These are phyloP conservation scores for Gossypium stocksii DNA, from an alignment of 345 rosid species.

Conservation along the genomic window DNA sequence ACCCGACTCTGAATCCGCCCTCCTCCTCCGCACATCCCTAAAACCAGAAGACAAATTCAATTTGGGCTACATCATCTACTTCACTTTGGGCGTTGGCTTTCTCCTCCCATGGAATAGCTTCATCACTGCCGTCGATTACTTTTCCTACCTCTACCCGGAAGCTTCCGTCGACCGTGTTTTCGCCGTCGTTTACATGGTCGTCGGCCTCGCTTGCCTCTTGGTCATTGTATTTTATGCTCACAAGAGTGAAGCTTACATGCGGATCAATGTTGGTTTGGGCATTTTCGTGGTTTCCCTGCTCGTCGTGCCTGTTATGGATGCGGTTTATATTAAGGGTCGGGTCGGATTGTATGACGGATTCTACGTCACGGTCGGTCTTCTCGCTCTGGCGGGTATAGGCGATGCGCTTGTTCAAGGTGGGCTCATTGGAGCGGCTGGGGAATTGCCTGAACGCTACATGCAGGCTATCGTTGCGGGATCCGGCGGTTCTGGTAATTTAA, in stretches of 20 bases:
- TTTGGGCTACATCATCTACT: constrained; percentile 80
- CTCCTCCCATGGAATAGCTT: constrained; percentile 99
- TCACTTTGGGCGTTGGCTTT: constrained; percentile 71
- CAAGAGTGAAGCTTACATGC: constrained; percentile 56
- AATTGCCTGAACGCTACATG: constrained; percentile 87
- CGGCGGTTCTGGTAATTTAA: constrained; percentile 76
- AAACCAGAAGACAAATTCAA: constrained; percentile 62
- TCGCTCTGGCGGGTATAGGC: constrained; percentile 61
- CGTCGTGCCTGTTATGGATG: constrained; percentile 73
- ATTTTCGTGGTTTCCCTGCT: constrained; percentile 57
- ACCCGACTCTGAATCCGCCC: constrained; percentile 51
- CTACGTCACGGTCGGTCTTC: constrained; percentile 50
- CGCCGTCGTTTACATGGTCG: constrained; percentile 72
- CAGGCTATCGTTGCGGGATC: constrained; percentile 96
- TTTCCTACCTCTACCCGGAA: constrained; percentile 83
- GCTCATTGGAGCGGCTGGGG: constrained; percentile 82
- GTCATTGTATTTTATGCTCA: constrained; percentile 60
- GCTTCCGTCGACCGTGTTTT: constrained; percentile 85
- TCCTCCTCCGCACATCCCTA: constrained; percentile 29
- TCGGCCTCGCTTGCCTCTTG: constrained; percentile 50
- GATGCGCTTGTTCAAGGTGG: constrained; percentile 95
- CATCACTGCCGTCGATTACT: constrained; percentile 98
- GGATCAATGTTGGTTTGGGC: constrained; percentile 72
- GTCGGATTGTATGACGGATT: constrained; percentile 71
- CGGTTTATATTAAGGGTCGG: constrained; percentile 63